A percentile compares a stretch with the other conserved stretches of the same genome.
These are phyloP conservation scores for Thermothelomyces thermophilus DNA, from an alignment of 2,329 filamentous ascomycete species.

Conservation along the genomic window DNA sequence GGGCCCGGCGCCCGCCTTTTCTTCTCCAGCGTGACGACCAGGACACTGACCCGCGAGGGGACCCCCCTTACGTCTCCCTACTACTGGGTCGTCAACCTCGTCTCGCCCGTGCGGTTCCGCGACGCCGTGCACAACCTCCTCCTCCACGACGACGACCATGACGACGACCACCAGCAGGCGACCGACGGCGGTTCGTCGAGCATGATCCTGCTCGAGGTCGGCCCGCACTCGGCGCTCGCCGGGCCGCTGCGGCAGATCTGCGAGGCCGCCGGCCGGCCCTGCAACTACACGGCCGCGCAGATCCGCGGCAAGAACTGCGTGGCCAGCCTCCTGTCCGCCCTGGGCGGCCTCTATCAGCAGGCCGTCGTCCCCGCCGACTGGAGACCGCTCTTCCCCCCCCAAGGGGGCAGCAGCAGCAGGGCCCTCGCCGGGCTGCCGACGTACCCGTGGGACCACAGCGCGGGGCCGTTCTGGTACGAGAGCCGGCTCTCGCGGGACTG, in stretches of 20 bases:
- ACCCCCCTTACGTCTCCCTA: neutral
- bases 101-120: constrained; percentile 30
- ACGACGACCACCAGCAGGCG: too few species aligned
- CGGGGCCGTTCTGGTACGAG: constrained; percentile 27
- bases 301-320: constrained; percentile 1
- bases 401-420: neutral
- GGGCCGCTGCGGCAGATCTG: constrained; percentile 33
- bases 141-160: neutral
- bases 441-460: constrained; percentile 37
- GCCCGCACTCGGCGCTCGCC: constrained; percentile 35
- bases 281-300: constrained; percentile 3
- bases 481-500: constrained; percentile 1
- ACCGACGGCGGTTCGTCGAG: neutral
- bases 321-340: neutral
- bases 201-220: constrained; percentile 27
- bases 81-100: constrained; percentile 33
- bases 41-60: neutral
- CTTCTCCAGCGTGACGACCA: constrained; percentile 12
- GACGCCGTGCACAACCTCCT: constrained; percentile 21
- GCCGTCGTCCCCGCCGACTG: constrained; percentile 2
- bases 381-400: constrained; percentile 4
- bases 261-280: neutral
- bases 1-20: neutral
- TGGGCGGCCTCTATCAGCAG: constrained; percentile 9
- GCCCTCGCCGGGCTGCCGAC: constrained; percentile 25